Evolutionary conservation across 768 basidiomycete genomes (phyloP), one percentile per base, ranked within the genome.

Genomic region (Leccinum subgranulosum): DNA sequence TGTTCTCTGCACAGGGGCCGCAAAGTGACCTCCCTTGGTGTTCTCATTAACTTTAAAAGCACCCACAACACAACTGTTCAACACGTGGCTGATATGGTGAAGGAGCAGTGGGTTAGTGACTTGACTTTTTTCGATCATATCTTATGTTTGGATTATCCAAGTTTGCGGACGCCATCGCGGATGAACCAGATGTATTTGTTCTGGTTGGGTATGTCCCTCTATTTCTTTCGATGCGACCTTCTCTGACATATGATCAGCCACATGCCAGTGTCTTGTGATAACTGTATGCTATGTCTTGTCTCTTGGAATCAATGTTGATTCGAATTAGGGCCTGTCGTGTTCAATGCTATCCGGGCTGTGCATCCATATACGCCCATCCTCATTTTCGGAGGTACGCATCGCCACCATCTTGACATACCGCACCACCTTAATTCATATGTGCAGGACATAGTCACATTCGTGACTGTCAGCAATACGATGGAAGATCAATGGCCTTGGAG

Each of bases 111-210:
- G 89, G 86, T 86, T 56, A 31, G 77, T 62, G 4, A 25, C 14
- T 53, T 29, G 17, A 28, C 14, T 5, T 34, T 4, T 29, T 4
- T 10, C 3, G 6, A 28, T 9, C 3, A 1, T 10, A 4, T 19
- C 12, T 47, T 29, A 60, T 34, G 21, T 34, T 49, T n/a, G 46
- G 7, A 17, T 9, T 36, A 53, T 54, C 3, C 33, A 57, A 89
- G 92, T 95, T 95, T 69, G 62, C 73, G 1, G 84, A 90, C 14
- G 91, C 88, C 1, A 93, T 94, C 59, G 71, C 78, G 45, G 88
- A 92, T 8, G 85, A 86, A 64, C 92, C 93, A 11, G 92, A 94
- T 70, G 77, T 92, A 59, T 96, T 95, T 1, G 21, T 91, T 55
- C 79, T 92, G 53, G 81, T 80, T 54, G 85, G 87, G 87, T 85